Base-by-base conservation (phyloP, 257 asterid species). In the Marsdenia floribunda region DNA sequence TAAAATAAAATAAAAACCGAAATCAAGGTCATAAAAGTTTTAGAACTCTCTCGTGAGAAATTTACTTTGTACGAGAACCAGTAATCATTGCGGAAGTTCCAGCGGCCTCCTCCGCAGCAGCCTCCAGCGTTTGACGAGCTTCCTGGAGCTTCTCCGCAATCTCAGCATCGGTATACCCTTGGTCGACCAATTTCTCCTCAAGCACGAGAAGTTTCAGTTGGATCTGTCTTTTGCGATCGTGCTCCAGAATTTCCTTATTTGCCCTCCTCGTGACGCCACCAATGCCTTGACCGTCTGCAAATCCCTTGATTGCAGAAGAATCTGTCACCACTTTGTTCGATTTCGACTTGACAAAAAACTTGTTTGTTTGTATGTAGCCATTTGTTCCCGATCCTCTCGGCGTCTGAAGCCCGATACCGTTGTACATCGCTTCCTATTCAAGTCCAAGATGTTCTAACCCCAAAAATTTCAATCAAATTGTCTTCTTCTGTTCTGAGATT, bases 341-440 rank as follows among this genome's bases (percentile, higher is more conserved):
- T 80, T 79, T 87, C 24, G 89, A 82, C 85, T 60, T 82, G 37
- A 92, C 85, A 68, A 90, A 87, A 83, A 92, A 92, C 84, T 78
- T 87, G 85, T 94, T 94, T 29, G 93, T 59, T 57, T 94, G 97
- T 68, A 92, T 81, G 85, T 94, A 80, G 4, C 98, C 98, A 75
- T 92, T 92, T 33, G 97, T 94, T 68, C 98, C 97, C 50, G 98
- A 94, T 24, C 97, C 97, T 26, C 98, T 86, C 55, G 98, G 81
- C 42, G 97, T 93, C 83, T 87, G 96, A 29, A 93, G 73, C 15
- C 97, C 98, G 76, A 91, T 93, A 37, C 97, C 98, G 87, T 91
- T 93, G 71, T 93, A 93, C 98, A 93, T 93, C 21, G 55, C 73
- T 37, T 33, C 40, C 6, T 1, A 6, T 55, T 53, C 59, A 29